phyloP scores from a whole-genome alignment of 2,329 filamentous ascomycete species.

The Monosporascus sp. region DNA sequence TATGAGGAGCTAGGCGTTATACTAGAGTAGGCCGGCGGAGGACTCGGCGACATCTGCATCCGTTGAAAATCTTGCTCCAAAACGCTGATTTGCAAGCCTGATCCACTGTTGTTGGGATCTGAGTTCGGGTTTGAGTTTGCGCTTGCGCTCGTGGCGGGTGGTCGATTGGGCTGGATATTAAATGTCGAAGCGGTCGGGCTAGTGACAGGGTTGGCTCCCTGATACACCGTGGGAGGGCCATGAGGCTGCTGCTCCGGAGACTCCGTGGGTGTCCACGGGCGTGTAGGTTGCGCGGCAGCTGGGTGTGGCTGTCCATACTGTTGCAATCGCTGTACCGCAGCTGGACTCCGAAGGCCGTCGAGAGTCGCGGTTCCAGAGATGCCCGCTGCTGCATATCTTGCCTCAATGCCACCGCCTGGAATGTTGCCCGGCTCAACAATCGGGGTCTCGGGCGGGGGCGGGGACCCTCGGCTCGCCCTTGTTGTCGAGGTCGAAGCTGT shows the following conservation, averaged over 20 bases:
- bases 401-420: constrained; percentile 80
- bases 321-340: constrained; percentile 73
- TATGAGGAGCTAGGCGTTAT: constrained; percentile 58
- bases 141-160: constrained; percentile 24
- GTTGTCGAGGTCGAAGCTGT: constrained; percentile 93
- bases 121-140: constrained; percentile 18
- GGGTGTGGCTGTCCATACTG: constrained; percentile 60
- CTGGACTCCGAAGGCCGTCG: constrained; percentile 73
- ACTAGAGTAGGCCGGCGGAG: constrained; percentile 92
- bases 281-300: constrained; percentile 40
- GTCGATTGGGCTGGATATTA: constrained; percentile 35
- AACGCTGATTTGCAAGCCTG: constrained; percentile 57
- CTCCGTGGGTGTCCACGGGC: constrained; percentile 96
- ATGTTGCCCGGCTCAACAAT: constrained; percentile 65
- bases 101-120: constrained; percentile 10
- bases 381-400: constrained; percentile 83
- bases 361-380: constrained; percentile 83
- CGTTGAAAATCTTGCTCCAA: constrained; percentile 82
- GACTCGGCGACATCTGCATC: constrained; percentile 72
- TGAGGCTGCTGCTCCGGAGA: constrained; percentile 79
- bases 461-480: constrained; percentile 83
- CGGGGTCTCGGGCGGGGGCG: constrained; percentile 90
- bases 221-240: constrained; percentile 86
- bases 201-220: constrained; percentile 70
- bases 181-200: constrained; percentile 43